phyloP scores from a whole-genome alignment of 202 grass and related monocot species.

The Thinopyrum obtusiflorum region DNA sequence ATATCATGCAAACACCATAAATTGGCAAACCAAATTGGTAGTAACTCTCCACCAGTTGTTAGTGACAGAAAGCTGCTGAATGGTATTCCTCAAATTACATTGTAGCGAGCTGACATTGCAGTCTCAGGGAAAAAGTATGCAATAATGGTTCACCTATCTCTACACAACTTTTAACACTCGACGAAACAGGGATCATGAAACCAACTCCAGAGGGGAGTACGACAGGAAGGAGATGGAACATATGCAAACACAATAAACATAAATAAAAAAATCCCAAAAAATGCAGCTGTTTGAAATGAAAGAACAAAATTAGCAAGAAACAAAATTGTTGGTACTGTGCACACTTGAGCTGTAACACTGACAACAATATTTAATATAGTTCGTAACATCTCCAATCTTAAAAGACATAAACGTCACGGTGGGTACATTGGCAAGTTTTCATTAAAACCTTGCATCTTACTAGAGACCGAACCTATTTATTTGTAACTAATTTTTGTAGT shows the following conservation, averaged over 20 bases:
- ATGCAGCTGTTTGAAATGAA: background rate
- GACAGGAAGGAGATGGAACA: background rate
- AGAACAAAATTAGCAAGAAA: background rate
- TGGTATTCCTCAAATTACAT: constrained; percentile 36
- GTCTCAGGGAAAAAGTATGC: constrained; percentile 25
- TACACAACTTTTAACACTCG: constrained; percentile 21
- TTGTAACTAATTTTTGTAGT: no score
- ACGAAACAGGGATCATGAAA: constrained; percentile 16
- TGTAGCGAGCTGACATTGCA: constrained; percentile 30
- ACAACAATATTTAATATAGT: background rate
- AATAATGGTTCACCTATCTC: constrained; percentile 32
- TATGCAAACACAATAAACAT: background rate
- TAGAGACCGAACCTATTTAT: no score
- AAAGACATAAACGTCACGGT: background rate
- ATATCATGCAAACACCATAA: constrained; percentile 27
- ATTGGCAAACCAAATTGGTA: constrained; percentile 24
- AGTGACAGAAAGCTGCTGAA: constrained; percentile 8
- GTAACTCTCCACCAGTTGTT: constrained; percentile 33
- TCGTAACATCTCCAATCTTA: background rate
- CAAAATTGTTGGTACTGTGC: background rate
- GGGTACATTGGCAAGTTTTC: background rate
- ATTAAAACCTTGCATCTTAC: background rate
- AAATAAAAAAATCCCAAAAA: background rate
- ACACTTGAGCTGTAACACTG: background rate
- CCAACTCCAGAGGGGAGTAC: background rate